Evolutionary conservation across 1,139 yeast genomes (phyloP), one percentile per base, ranked within the genome.

Genomic region (Magnusiomyces tetraspermus): DNA sequence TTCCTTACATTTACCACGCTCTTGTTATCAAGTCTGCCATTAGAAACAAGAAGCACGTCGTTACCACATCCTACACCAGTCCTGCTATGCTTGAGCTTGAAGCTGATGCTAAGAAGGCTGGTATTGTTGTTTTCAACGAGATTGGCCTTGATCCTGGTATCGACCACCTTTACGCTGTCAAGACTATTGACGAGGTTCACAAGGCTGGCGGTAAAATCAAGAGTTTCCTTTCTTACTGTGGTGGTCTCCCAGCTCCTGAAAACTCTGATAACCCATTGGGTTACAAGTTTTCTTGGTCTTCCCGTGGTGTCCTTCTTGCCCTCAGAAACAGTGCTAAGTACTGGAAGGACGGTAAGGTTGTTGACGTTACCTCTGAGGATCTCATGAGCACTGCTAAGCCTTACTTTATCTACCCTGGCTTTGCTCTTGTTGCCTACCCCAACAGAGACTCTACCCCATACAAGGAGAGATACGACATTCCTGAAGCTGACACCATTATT

Each of bases 211-310:
- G 98, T 69, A 87, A 92, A 76, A 86, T 92, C 73, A 85, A 79
- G 69, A 84, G 95, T 24, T 92, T 92, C 80, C 76, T 90, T 64
- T 87, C 96, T 13, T 92, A 88, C 82, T 92, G 98, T 74, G 98
- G 98, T 72, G 98, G 98, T 63, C 79, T 92, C 67, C 97, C 97
- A 62, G 94, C 98, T 31, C 97, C 98, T 60, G 97, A 92, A 75
- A 80, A 83, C 71, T 90, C 97, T 37, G 96, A 88, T 74, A 92
- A 92, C 73, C 98, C 98, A 56, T 79, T 92, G 70, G 98, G 98
- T 61, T 92, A 92, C 81, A 92, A 92, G 77, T 92, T 92, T 75
- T 90, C 97, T 47, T 92, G 98, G 98, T 88, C 97, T 46, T 89
- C 97, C 48, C 83, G 98, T 73, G 98, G 98, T 73, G 97, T 92